Evolutionary conservation across 306 rosid genomes (phyloP).

Genomic region (Trifolium subterraneum): DNA sequence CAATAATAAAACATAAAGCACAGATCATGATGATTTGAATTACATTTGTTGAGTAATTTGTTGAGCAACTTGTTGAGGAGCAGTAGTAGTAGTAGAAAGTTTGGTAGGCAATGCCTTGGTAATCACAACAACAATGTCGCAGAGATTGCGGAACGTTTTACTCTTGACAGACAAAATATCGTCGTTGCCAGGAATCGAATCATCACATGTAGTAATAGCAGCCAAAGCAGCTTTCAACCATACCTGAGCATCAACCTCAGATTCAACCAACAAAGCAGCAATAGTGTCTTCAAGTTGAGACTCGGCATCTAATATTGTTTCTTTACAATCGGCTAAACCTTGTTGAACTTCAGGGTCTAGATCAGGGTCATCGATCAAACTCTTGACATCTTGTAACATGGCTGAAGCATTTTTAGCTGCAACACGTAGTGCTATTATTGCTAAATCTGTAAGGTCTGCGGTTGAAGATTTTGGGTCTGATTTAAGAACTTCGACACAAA

Average conservation of each 20-base stretch:
- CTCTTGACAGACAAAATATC: conserved; percentile 18
- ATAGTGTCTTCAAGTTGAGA: conserved; percentile 41
- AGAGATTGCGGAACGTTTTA: conserved; percentile 16
- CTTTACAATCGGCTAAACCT: conserved; percentile 47
- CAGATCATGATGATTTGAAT: neutral
- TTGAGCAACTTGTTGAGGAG: no score
- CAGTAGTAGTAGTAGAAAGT: neutral
- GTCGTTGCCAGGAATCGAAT: conserved; percentile 35
- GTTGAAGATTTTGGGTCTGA: neutral
- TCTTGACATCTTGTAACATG: conserved; percentile 18
- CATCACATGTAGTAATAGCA: conserved; percentile 42
- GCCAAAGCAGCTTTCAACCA: conserved; percentile 50
- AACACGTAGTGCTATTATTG: conserved; percentile 17
- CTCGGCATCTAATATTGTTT: conserved; percentile 34
- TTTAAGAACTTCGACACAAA: conserved; percentile 11
- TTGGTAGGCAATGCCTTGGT: conserved; percentile 2
- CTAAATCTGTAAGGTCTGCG: conserved; percentile 11
- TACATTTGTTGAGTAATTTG: neutral
- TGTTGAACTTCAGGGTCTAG: conserved; percentile 41
- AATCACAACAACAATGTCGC: conserved; percentile 39
- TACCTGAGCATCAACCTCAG: neutral
- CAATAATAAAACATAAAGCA: neutral
- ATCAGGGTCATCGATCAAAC: neutral
- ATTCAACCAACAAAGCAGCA: conserved; percentile 22
- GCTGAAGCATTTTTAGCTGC: conserved; percentile 27